These are phyloP conservation scores for Zymoseptoria ardabiliae DNA, from an alignment of 2,329 filamentous ascomycete species.

Conservation along the genomic window DNA sequence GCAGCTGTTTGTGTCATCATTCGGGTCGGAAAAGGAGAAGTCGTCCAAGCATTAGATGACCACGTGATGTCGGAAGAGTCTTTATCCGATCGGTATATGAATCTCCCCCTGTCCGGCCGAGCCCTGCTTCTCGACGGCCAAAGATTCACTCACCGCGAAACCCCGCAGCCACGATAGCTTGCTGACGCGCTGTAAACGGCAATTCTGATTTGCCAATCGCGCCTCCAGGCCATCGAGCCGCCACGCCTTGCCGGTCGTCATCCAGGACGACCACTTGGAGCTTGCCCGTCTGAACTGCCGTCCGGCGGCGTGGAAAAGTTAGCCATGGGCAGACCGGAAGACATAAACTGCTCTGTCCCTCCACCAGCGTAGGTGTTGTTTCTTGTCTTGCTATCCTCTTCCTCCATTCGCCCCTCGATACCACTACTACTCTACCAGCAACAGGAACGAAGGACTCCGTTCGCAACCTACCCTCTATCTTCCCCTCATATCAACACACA, in stretches of 20 bases:
- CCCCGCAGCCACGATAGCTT: conserved; percentile 31
- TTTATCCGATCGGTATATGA: background rate
- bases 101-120: background rate
- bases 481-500: background rate
- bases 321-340: background rate
- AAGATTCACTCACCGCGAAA: conserved; percentile 11
- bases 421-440: background rate
- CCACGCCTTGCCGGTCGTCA: background rate
- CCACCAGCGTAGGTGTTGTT: background rate
- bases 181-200: background rate
- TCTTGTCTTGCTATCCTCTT: background rate
- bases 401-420: background rate
- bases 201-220: background rate
- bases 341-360: background rate
- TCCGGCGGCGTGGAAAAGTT: background rate
- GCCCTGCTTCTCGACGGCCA: background rate
- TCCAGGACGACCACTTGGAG: background rate
- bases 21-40: background rate
- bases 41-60: background rate
- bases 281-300: background rate
- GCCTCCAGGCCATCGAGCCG: background rate
- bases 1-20: background rate
- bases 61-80: background rate
- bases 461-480: background rate
- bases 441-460: background rate